phyloP scores from a whole-genome alignment of 2,329 filamentous ascomycete genomes.

The Didymella keratinophila region DNA sequence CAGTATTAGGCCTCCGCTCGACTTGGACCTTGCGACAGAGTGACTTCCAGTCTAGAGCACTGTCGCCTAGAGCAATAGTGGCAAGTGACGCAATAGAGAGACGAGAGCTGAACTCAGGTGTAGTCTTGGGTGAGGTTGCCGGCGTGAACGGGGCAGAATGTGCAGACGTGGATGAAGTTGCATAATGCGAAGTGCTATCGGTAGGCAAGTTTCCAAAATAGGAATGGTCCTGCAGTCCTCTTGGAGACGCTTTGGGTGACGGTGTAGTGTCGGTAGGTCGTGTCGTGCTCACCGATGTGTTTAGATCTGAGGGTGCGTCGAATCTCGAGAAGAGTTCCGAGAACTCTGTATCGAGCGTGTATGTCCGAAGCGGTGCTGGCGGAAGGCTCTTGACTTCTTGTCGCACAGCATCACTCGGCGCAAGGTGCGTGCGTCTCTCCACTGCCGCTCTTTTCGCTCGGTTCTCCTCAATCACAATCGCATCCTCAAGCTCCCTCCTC shows the following conservation, averaged over 20 bases:
- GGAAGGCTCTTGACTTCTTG: slow-evolving; percentile 38
- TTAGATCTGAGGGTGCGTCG: slow-evolving; percentile 15
- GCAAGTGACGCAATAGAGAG: slow-evolving; percentile 34
- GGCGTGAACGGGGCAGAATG: slow-evolving; percentile 25
- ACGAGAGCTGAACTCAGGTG: slow-evolving; percentile 28
- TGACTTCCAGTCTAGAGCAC: slow-evolving; percentile 42
- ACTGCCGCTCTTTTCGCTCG: slow-evolving; percentile 37
- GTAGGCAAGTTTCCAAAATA: slow-evolving; percentile 28
- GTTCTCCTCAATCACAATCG: slow-evolving; percentile 43
- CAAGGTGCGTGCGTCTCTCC: slow-evolving; percentile 38
- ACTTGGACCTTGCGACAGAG: slow-evolving; percentile 40
- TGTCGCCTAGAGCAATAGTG: slow-evolving; percentile 36
- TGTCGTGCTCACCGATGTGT: slow-evolving; percentile 24
- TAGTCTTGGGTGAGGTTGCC: slow-evolving; percentile 21
- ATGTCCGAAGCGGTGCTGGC: slow-evolving; percentile 35
- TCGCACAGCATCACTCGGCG: slow-evolving; percentile 41
- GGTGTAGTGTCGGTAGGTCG: slow-evolving; percentile 22
- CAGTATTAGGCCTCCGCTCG: slow-evolving; percentile 30
- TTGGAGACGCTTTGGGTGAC: slow-evolving; percentile 29
- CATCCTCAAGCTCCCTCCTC: slow-evolving; percentile 41
- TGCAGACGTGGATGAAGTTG: slow-evolving; percentile 22
- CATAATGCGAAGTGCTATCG: slow-evolving; percentile 29
- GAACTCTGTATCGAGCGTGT: slow-evolving; percentile 37
- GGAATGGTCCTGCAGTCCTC: slow-evolving; percentile 10
- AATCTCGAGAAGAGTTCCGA: slow-evolving; percentile 32